Conservation (phyloP, 2,329 filamentous ascomycete species). For the Chrysoporthe cubensis region DNA sequence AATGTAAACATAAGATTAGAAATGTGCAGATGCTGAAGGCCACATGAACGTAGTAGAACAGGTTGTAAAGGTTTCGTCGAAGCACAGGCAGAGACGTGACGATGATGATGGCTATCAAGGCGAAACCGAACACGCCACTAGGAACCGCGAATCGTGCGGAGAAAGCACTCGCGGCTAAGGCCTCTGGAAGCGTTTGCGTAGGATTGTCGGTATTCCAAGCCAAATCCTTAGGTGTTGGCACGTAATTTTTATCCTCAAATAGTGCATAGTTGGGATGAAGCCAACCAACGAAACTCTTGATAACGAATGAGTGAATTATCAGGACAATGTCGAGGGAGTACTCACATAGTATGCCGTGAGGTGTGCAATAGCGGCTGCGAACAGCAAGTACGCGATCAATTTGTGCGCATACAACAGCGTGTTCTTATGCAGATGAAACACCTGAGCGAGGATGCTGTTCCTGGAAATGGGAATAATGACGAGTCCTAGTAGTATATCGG, state of each 20-base stretch:
- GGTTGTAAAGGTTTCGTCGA: slow-evolving; percentile 28
- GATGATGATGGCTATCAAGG: slow-evolving; percentile 19
- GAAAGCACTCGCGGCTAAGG: slow-evolving; percentile 16
- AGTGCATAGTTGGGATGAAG: not conserved
- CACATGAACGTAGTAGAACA: slow-evolving; percentile 30
- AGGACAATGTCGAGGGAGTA: not conserved
- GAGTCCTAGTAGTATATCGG: slow-evolving; percentile 28
- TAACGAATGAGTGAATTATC: not conserved
- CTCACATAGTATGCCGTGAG: slow-evolving; percentile 27
- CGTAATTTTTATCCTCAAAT: not conserved
- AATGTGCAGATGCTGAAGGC: slow-evolving; percentile 21
- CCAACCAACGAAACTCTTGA: slow-evolving; percentile 2
- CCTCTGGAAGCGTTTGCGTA: slow-evolving; percentile 23
- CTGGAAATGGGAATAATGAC: slow-evolving; percentile 28
- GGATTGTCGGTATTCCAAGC: slow-evolving; percentile 29
- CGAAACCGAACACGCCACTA: slow-evolving; percentile 20
- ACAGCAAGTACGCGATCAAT: slow-evolving; percentile 23
- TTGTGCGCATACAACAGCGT: slow-evolving; percentile 29
- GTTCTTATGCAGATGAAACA: slow-evolving; percentile 28
- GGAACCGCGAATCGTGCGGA: slow-evolving; percentile 17
- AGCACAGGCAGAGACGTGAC: slow-evolving; percentile 27
- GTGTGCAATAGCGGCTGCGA: slow-evolving; percentile 20
- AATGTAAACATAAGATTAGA: slow-evolving; percentile 21
- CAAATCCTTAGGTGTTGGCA: slow-evolving; percentile 10
- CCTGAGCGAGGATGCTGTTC: slow-evolving; percentile 27